Evolutionary conservation across 1,139 yeast species (phyloP).

Genomic region (Zygoascus meyerae): DNA sequence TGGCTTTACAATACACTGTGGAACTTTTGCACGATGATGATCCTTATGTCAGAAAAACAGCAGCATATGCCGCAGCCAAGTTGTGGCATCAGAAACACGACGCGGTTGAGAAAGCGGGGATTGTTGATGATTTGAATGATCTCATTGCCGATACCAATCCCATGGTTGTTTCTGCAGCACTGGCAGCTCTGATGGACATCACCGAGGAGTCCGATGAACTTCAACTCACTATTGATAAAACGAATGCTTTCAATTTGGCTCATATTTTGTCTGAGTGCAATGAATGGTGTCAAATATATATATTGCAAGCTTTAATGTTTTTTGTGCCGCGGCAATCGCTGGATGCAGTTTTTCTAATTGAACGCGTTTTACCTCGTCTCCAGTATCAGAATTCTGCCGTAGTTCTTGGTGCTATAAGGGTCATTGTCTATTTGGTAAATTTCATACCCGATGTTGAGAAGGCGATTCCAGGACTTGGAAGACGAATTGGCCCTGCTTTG

Average conservation of each 20-base stretch:
- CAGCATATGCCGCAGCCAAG: conserved; percentile 65
- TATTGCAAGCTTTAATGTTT: conserved; percentile 62
- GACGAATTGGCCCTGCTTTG: conserved; percentile 65
- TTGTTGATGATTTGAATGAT: conserved; percentile 54
- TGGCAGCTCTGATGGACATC: conserved; percentile 62
- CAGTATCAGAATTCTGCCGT: conserved; percentile 82
- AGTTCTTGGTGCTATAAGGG: conserved; percentile 68
- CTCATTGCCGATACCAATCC: conserved; percentile 51
- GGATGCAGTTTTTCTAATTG: conserved; percentile 65
- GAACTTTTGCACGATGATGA: conserved; percentile 46
- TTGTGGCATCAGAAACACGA: conserved; percentile 54
- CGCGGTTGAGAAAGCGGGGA: conserved; percentile 41
- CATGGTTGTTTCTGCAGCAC: conserved; percentile 63
- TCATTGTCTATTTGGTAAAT: conserved; percentile 65
- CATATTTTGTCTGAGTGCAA: conserved; percentile 49
- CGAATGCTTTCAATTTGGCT: conserved; percentile 51
- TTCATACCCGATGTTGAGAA: conserved; percentile 44
- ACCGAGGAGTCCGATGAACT: conserved; percentile 51
- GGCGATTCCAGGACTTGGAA: conserved; percentile 49
- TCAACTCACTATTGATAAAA: conserved; percentile 49
- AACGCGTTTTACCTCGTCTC: conserved; percentile 62
- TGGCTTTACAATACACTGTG: conserved; percentile 38
- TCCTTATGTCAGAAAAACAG: conserved; percentile 60
- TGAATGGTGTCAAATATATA: conserved; percentile 76
- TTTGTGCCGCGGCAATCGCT: conserved; percentile 64